These are phyloP conservation scores for Quercus engelmannii DNA, from an alignment of 306 rosid species.

Conservation along the genomic window DNA sequence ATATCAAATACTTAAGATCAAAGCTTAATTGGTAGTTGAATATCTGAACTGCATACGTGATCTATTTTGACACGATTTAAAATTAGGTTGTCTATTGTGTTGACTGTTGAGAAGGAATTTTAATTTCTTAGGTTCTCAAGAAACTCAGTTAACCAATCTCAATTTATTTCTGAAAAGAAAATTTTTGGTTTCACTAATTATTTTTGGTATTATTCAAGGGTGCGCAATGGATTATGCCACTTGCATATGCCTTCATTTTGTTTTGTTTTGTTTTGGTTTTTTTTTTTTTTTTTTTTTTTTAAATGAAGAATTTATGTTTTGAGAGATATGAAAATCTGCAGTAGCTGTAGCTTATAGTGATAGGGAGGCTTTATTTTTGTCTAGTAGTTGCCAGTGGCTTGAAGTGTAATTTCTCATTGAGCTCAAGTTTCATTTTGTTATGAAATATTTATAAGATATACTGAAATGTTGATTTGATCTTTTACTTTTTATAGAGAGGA, in stretches of 20 bases:
- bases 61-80: not conserved
- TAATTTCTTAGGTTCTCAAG: not conserved
- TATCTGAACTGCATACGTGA: not conserved
- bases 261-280: too few relatives aligned
- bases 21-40: not conserved
- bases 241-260: too few relatives aligned
- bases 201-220: too few relatives aligned
- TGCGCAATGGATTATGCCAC: too few relatives aligned
- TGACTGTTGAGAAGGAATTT: not conserved
- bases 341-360: not conserved
- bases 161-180: not conserved
- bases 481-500: constrained; percentile 47
- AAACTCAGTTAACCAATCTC: not conserved
- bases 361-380: not conserved
- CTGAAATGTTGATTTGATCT: constrained; percentile 7
- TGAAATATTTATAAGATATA: not conserved
- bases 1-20: not conserved
- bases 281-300: too few relatives aligned
- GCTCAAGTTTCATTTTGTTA: not conserved
- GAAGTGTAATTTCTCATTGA: not conserved
- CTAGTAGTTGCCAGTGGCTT: not conserved
- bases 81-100: not conserved
- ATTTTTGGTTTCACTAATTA: too few relatives aligned
- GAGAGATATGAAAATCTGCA: not conserved
- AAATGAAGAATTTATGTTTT: too few relatives aligned